Percentiles rank a stretch among this genome's conserved stretches.
Conservation (phyloP, 176 grass and related monocot genomes). For the Triticum timopheevii region DNA sequence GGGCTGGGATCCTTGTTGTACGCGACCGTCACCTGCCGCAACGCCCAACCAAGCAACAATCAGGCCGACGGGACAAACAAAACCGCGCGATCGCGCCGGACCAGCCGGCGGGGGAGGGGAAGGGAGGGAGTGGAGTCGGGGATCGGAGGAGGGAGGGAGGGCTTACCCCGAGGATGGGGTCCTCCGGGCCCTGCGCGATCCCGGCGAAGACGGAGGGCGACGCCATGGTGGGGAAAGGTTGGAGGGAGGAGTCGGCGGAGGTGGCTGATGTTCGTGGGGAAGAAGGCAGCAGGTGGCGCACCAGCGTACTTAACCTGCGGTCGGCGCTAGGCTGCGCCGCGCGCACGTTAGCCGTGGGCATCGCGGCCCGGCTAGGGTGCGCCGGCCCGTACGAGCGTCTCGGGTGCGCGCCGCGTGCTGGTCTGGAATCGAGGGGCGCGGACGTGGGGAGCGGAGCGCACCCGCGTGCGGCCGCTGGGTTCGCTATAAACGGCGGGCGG, state of each 20-base stretch:
- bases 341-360: slow-evolving; percentile 49
- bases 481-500: slow-evolving; percentile 37
- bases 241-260: slow-evolving; percentile 29
- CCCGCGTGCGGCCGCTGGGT: slow-evolving; percentile 42
- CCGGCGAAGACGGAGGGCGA: slow-evolving; percentile 67
- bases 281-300: slow-evolving; percentile 60
- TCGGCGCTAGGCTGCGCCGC: slow-evolving; percentile 27
- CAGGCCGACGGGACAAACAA: slow-evolving; percentile 8
- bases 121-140: background rate
- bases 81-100: slow-evolving; percentile 23
- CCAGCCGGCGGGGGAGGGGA: background rate
- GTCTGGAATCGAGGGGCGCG: background rate
- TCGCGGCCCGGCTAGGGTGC: slow-evolving; percentile 26
- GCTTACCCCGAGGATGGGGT: slow-evolving; percentile 89
- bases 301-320: slow-evolving; percentile 83
- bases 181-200: slow-evolving; percentile 82
- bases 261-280: slow-evolving; percentile 26
- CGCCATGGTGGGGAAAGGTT: slow-evolving; percentile 54
- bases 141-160: background rate
- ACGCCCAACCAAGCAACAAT: background rate
- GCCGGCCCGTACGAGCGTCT: background rate
- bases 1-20: slow-evolving; percentile 98
- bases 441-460: slow-evolving; percentile 1
- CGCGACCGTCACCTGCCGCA: slow-evolving; percentile 78
- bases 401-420: background rate